Evolutionary conservation across 1,139 yeast genomes (phyloP).

Genomic region (Trichomonascaceae sp.): DNA sequence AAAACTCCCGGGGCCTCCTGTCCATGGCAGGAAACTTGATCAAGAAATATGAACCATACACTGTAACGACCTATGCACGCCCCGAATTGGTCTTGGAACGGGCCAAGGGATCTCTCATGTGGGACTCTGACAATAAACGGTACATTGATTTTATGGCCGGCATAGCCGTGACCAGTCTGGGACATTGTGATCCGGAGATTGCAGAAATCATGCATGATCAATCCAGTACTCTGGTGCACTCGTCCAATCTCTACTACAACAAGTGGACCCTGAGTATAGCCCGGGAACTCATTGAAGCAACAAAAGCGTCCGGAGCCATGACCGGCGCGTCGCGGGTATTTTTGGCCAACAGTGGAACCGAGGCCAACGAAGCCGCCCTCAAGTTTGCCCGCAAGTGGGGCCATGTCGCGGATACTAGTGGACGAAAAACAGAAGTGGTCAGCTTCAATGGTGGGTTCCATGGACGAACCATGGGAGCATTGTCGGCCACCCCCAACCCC

Average conservation of each 20-base stretch:
- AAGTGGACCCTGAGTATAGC: conserved; percentile 74
- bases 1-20: no score
- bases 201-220: conserved; percentile 62
- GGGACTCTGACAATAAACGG: conserved; percentile 65
- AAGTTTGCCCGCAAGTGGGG: conserved; percentile 90
- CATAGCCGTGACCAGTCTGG: conserved; percentile 90
- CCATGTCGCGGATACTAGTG: conserved; percentile 21
- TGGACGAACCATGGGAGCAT: conserved; percentile 89
- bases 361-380: conserved; percentile 95
- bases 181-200: conserved; percentile 69
- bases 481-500: conserved; percentile 82
- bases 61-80: conserved; percentile 74
- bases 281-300: conserved; percentile 52
- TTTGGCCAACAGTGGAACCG: conserved; percentile 86
- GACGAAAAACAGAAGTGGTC: conserved; percentile 40
- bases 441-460: conserved; percentile 87
- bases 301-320: conserved; percentile 67
- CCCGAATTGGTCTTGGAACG: conserved; percentile 50
- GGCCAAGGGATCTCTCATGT: conserved; percentile 62
- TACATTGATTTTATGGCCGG: conserved; percentile 92
- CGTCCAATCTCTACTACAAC: conserved; percentile 77
- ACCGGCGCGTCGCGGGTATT: conserved; percentile 70
- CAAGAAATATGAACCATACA: conserved; percentile 23
- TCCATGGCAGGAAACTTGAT: conserved; percentile 2
- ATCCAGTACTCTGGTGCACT: conserved; percentile 59